Evolutionary conservation across 306 rosid genomes (phyloP), one percentile per base, ranked within the genome.

Genomic region (Citrullus amarus): DNA sequence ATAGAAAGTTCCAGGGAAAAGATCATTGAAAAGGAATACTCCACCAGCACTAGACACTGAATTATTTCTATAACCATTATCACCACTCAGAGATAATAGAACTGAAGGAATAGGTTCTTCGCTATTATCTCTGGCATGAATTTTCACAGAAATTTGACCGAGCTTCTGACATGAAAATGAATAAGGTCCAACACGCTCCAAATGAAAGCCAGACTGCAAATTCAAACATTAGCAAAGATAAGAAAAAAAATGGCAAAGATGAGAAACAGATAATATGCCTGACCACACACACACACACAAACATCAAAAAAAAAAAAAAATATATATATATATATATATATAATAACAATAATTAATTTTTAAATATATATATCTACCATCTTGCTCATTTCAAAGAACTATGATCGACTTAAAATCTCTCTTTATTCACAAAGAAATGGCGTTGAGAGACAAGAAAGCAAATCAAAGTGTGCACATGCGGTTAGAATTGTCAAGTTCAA

Each of bases 141-240:
- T 85, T 53, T 68, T 79, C 71, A 96, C 89, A 80, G 92, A 88
- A 79, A 96, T 90, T 85, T 96, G 96, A 84, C 99, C 85, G 86
- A 96, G 99, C 93, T 92, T 96, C 90, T 92, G 93, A 76, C 96
- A 91, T 75, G 92, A 92, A 84, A 92, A 96, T 82, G 98, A 92
- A 83, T 90, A 82, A 65, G 85, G 89, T 22, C 93, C 97, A 76
- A 90, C 88, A 79, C 84, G 85, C 81, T 96, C 93, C 78, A 96
- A 86, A 90, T 91, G 88, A 86, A 91, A 92, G 80, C 97, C 96
- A 48, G 93, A 85, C 99, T 92, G 93, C 90, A 96, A 55, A 63
- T 61, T 22, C 1, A 44, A n/a, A 78, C 79, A 48, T 76, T 61
- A 79, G 57, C 38, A 46, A 82, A 77, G 78, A 75, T 58, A 36